These are phyloP conservation scores for Hypomyces perniciosus DNA, from an alignment of 2,329 filamentous ascomycete genomes.

Conservation along the genomic window DNA sequence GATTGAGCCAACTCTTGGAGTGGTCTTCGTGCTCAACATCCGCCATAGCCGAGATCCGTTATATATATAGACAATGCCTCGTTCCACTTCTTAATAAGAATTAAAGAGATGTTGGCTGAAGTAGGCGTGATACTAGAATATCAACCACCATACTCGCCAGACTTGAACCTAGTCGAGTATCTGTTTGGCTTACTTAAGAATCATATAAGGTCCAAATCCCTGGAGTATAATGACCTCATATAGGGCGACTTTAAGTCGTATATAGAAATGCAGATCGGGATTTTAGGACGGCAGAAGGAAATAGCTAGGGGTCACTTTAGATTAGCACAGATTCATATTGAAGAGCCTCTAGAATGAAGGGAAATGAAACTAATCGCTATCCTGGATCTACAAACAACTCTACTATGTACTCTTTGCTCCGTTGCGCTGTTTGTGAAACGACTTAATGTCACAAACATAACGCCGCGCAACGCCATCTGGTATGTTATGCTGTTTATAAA, in stretches of 20 bases:
- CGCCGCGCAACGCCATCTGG: constrained; percentile 11
- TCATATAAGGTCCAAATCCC: constrained; percentile 13
- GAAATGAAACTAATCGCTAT: no score
- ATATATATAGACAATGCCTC: constrained; percentile 18
- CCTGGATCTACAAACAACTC: not conserved
- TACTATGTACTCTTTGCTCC: not conserved
- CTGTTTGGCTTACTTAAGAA: constrained; percentile 17
- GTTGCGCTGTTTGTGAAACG: constrained; percentile 6
- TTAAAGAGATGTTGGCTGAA: constrained; percentile 10
- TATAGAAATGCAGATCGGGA: constrained; percentile 16
- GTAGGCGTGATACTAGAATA: constrained; percentile 13
- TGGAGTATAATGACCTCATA: constrained; percentile 16
- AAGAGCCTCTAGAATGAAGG: no score
- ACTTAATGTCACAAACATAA: constrained; percentile 6
- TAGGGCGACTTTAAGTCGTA: constrained; percentile 18
- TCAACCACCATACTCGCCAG: constrained; percentile 13
- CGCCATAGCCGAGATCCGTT: constrained; percentile 14
- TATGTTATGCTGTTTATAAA: constrained; percentile 7
- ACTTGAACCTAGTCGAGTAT: constrained; percentile 14
- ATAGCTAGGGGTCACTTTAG: constrained; percentile 16
- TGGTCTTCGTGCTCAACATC: no score
- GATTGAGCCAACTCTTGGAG: no score
- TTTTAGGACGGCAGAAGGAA: constrained; percentile 11
- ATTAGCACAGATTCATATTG: no score
- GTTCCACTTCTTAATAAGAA: constrained; percentile 13